Base-by-base conservation (phyloP, 2,329 filamentous ascomycete genomes). In the Blastomyces percursus region DNA sequence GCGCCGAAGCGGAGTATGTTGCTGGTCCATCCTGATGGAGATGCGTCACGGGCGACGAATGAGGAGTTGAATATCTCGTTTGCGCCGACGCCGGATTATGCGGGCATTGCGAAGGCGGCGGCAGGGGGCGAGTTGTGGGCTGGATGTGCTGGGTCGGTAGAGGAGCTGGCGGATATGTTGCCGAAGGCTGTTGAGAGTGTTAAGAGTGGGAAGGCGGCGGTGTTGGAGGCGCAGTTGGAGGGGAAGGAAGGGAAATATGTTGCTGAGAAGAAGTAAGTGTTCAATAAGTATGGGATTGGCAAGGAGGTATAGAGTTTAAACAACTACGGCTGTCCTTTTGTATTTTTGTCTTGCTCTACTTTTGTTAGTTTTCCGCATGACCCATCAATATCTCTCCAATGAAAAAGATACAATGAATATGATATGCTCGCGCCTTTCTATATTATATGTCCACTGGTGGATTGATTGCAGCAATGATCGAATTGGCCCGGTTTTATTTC, bases 11-110 rank as follows among this genome's bases (percentile, higher is more conserved):
- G 78, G 62, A 85, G 81, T 19, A 77, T 88, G 70, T 73, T 86
- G 24, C 79, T 88, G 12, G 86, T 88, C 0, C 86, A 89, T 69
- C 86, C 86, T 0, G 76, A 85, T 46, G 86, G 86, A 12, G 78
- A 82, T 60, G 86, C 84, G 1, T 82, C 80, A 1, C 84, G 84
- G 63, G 84, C 82, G 2, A 81, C 79, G 50, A 87, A 87, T 64
- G 81, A 84, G 64, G 84, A 86, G 56, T 71, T 88, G 46, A 87
- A 88, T 66, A 88, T 89, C 66, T 83, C 80, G 0, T 88, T 89
- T 68, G 80, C 79, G 1, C 86, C 86, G 0, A 83, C 83, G 0
- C 86, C 86, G 0, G 86, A 89, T 66, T 88, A 88, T 69, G 77
- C 84, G 0, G 86, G 86, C 0, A 88, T 88, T 64, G 86, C 86